A percentile compares a stretch with the other conserved stretches of the same genome.
Conservation (phyloP, 2,329 filamentous ascomycete genomes). For the Botrytis cinerea region DNA sequence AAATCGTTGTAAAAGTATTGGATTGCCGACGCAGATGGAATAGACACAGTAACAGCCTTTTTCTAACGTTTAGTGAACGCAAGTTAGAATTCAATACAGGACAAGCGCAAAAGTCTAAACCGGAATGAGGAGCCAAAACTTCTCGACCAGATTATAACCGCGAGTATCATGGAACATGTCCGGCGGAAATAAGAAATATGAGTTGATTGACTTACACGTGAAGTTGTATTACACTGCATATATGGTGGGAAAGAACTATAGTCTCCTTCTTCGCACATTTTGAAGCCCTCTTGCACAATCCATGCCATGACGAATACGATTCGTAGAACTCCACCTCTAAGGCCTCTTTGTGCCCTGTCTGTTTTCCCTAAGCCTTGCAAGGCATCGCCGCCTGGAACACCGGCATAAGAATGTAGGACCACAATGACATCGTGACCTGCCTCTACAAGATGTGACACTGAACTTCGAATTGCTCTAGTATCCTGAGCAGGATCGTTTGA, state of each 20-base stretch:
- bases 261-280: slow-evolving; percentile 22
- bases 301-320: slow-evolving; percentile 47
- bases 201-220: slow-evolving; percentile 19
- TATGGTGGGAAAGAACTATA: slow-evolving; percentile 24
- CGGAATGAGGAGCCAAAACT: not conserved
- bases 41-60: slow-evolving; percentile 22
- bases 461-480: slow-evolving; percentile 42
- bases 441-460: slow-evolving; percentile 40
- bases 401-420: slow-evolving; percentile 36
- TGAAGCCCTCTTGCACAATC: slow-evolving; percentile 27
- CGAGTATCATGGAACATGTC: not conserved
- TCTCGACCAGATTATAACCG: not conserved
- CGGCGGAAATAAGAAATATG: not conserved
- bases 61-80: slow-evolving; percentile 22
- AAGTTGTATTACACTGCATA: slow-evolving; percentile 16
- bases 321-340: slow-evolving; percentile 36
- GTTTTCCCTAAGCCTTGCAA: slow-evolving; percentile 33
- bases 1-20: slow-evolving; percentile 22
- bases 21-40: slow-evolving; percentile 16
- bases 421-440: slow-evolving; percentile 41
- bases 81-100: slow-evolving; percentile 6
- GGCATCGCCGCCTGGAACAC: slow-evolving; percentile 36
- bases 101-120: not conserved
- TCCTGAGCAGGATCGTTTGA: slow-evolving; percentile 45
- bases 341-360: slow-evolving; percentile 31